Evolutionary conservation across 2,329 filamentous ascomycete species (phyloP).

Genomic region (Thelonectria rubi): DNA sequence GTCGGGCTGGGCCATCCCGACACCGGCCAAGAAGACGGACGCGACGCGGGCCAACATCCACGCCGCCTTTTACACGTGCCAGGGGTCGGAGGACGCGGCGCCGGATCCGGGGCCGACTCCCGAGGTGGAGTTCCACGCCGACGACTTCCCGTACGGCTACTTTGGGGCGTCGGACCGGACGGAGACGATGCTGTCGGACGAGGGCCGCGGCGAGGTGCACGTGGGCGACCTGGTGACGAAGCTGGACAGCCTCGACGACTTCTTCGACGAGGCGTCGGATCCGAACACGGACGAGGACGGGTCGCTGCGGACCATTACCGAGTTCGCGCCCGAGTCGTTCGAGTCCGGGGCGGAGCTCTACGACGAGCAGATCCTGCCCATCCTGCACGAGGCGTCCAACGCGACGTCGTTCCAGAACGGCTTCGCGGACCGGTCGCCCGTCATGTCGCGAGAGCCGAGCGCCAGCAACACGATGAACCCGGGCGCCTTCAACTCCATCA

Average conservation of each 20-base stretch:
- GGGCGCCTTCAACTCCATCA: conserved; percentile 61
- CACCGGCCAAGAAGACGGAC: conserved; percentile 88
- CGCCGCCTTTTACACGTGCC: conserved; percentile 94
- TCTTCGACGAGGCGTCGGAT: conserved; percentile 76
- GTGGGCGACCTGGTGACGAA: conserved; percentile 81
- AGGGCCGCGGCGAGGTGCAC: conserved; percentile 74
- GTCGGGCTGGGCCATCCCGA: conserved; percentile 94
- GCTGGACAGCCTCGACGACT: conserved; percentile 81
- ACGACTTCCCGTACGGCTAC: conserved; percentile 86
- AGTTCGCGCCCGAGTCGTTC: conserved; percentile 71
- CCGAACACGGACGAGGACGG: conserved; percentile 67
- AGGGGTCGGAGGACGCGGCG: conserved; percentile 67
- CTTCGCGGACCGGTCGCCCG: conserved; percentile 77
- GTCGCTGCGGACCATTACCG: conserved; percentile 70
- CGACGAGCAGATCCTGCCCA: conserved; percentile 91
- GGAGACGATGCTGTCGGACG: conserved; percentile 93
- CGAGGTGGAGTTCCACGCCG: conserved; percentile 90
- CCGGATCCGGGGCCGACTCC: conserved; percentile 75
- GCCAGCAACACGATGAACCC: conserved; percentile 72
- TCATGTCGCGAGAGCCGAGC: conserved; percentile 67
- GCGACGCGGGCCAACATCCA: conserved; percentile 92
- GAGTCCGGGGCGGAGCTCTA: conserved; percentile 86
- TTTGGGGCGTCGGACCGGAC: conserved; percentile 78
- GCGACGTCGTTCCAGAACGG: conserved; percentile 87
- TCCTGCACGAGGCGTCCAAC: conserved; percentile 85